A percentile compares a stretch with the other conserved stretches of the same genome.
Evolutionary conservation across 495 filamentous ascomycete genomes (phyloP).

Genomic region (Daldinia grandis): DNA sequence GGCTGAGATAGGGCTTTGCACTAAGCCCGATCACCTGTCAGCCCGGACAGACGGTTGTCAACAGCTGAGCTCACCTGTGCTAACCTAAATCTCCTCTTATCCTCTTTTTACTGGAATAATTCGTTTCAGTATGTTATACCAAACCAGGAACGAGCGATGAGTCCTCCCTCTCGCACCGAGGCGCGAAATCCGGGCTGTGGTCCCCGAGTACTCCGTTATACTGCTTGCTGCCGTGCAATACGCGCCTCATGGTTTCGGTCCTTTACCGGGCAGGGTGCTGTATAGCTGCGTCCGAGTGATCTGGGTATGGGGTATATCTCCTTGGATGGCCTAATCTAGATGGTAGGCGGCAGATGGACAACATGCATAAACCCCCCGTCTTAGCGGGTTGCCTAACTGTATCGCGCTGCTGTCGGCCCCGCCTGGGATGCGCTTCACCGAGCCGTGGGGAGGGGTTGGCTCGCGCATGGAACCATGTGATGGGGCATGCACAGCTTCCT

Average conservation of each 20-base stretch:
- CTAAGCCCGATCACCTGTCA: neutral
- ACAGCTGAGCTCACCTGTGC: neutral
- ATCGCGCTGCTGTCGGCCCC: neutral
- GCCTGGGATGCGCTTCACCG: neutral
- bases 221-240: neutral
- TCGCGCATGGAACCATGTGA: neutral
- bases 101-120: too few relatives aligned
- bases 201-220: neutral
- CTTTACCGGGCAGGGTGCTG: constrained; percentile 26
- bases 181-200: neutral
- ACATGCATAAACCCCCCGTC: neutral
- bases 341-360: neutral
- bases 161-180: neutral
- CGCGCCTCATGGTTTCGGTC: constrained; percentile 11
- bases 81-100: neutral
- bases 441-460: neutral
- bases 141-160: neutral
- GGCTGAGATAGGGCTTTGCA: neutral
- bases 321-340: neutral
- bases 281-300: too few relatives aligned
- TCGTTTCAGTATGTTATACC: too few relatives aligned
- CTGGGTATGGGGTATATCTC: too few relatives aligned
- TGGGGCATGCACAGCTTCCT: neutral
- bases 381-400: neutral
- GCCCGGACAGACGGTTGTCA: neutral